Evolutionary conservation across 2,329 filamentous ascomycete genomes (phyloP).

Genomic region (Fusarium papillatum): DNA sequence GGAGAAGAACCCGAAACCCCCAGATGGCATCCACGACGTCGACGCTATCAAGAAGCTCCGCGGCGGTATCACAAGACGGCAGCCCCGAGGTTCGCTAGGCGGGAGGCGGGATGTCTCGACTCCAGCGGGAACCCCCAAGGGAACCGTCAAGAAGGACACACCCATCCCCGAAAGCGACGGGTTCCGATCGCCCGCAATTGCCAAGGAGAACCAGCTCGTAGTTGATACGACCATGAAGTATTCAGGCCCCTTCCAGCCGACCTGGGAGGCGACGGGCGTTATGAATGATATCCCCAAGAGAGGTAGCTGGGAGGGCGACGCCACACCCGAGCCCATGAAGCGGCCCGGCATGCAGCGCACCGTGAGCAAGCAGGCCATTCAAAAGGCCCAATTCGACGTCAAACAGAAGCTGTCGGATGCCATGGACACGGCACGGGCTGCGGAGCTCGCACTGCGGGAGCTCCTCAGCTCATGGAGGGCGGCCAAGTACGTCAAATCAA

Average conservation of each 20-base stretch:
- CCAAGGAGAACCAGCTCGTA: constrained; percentile 57
- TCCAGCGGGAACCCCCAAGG: constrained; percentile 64
- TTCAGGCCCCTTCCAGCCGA: constrained; percentile 68
- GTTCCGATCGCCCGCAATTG: constrained; percentile 54
- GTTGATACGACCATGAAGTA: constrained; percentile 62
- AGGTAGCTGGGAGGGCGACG: constrained; percentile 47
- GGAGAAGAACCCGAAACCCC: constrained; percentile 89
- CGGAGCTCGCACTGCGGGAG: constrained; percentile 88
- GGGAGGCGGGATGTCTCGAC: constrained; percentile 73
- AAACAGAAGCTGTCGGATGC: constrained; percentile 77
- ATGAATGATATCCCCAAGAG: constrained; percentile 78
- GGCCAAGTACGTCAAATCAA: constrained; percentile 75
- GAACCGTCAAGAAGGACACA: constrained; percentile 53
- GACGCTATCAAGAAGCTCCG: constrained; percentile 89
- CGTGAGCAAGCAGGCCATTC: constrained; percentile 64
- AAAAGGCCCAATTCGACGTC: constrained; percentile 74
- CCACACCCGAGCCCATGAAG: constrained; percentile 51
- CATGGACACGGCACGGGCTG: constrained; percentile 83
- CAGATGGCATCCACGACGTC: constrained; percentile 91
- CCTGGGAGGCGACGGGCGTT: constrained; percentile 84
- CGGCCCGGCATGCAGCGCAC: constrained; percentile 55
- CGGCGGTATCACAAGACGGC: constrained; percentile 87
- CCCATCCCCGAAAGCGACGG: constrained; percentile 56
- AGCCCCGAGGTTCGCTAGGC: constrained; percentile 76
- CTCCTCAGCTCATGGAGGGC: constrained; percentile 85